A percentile compares a stretch with the other conserved stretches of the same genome.
phyloP scores from a whole-genome alignment of 306 rosid species.

The Pterocarpus santalinus region DNA sequence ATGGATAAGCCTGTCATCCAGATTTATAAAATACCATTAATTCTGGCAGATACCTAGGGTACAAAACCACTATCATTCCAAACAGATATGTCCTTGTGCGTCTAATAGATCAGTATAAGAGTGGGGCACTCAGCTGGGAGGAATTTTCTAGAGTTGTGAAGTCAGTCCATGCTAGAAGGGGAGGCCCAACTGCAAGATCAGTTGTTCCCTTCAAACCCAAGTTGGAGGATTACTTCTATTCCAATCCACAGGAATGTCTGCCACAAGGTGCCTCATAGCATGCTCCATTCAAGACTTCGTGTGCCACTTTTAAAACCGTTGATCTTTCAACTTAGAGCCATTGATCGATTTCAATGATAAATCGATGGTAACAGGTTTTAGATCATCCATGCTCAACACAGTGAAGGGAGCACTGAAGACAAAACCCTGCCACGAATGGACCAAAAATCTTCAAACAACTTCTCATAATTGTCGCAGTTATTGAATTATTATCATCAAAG shows the following conservation, averaged over 20 bases:
- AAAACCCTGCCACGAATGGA: background rate
- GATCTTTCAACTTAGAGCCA: background rate
- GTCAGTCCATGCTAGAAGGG: constrained; percentile 62
- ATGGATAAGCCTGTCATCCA: background rate
- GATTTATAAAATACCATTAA: background rate
- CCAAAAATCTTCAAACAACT: background rate
- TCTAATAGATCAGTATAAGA: constrained; percentile 59
- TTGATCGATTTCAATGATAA: background rate
- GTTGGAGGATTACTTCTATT: constrained; percentile 75
- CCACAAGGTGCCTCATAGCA: background rate
- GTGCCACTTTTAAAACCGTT: background rate
- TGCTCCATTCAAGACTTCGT: background rate
- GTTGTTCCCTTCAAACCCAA: constrained; percentile 53
- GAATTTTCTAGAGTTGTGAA: constrained; percentile 59
- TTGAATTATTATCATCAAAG: too few relatives aligned
- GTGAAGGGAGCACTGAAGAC: background rate
- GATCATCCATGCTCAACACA: background rate
- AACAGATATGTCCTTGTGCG: constrained; percentile 63
- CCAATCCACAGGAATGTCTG: constrained; percentile 77
- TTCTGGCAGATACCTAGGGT: constrained; percentile 65
- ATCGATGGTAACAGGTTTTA: background rate
- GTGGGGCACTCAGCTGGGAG: constrained; percentile 61
- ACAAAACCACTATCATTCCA: constrained; percentile 61
- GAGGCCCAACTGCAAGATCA: constrained; percentile 59
- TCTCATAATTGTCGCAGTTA: background rate